A percentile compares a stretch with the other conserved stretches of the same genome.
Evolutionary conservation across 2,329 filamentous ascomycete genomes (phyloP).

Genomic region (Ceratocystis smalleyi): DNA sequence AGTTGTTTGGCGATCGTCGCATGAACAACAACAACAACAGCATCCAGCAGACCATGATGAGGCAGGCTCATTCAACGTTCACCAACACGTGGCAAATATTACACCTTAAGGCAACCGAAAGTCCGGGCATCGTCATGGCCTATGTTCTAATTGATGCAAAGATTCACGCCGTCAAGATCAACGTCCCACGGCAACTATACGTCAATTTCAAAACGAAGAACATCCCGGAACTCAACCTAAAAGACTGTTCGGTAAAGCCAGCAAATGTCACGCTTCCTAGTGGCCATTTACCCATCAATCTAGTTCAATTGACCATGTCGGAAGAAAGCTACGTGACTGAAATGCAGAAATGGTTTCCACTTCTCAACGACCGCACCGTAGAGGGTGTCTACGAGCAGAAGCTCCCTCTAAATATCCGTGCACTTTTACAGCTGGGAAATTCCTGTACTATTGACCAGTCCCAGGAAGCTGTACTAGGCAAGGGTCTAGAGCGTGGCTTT

Average conservation of each 20-base stretch:
- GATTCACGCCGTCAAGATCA: conserved; percentile 73
- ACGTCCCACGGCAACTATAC: conserved; percentile 78
- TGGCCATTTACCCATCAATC: conserved; percentile 79
- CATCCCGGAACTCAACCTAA: conserved; percentile 63
- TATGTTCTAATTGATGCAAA: conserved; percentile 89
- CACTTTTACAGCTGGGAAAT: conserved; percentile 78
- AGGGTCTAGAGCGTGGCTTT: conserved; percentile 85
- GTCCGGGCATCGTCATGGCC: conserved; percentile 70
- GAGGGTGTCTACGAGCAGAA: conserved; percentile 96
- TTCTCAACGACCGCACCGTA: conserved; percentile 32
- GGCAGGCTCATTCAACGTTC: conserved; percentile 79
- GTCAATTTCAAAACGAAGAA: conserved; percentile 81
- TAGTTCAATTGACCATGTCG: conserved; percentile 84
- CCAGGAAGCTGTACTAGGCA: conserved; percentile 79
- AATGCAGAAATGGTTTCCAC: conserved; percentile 30
- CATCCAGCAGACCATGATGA: conserved; percentile 62
- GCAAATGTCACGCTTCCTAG: conserved; percentile 89
- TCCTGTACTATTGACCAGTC: conserved; percentile 84
- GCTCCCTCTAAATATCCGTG: conserved; percentile 70
- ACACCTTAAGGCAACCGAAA: conserved; percentile 69
- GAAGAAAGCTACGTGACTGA: conserved; percentile 77
- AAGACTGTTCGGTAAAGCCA: conserved; percentile 79
- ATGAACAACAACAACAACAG: conserved; percentile 34
- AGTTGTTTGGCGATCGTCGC: conserved; percentile 80
- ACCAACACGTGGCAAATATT: conserved; percentile 90